Evolutionary conservation across 2,329 filamentous ascomycete species (phyloP).

Genomic region (Fusarium nodosum): DNA sequence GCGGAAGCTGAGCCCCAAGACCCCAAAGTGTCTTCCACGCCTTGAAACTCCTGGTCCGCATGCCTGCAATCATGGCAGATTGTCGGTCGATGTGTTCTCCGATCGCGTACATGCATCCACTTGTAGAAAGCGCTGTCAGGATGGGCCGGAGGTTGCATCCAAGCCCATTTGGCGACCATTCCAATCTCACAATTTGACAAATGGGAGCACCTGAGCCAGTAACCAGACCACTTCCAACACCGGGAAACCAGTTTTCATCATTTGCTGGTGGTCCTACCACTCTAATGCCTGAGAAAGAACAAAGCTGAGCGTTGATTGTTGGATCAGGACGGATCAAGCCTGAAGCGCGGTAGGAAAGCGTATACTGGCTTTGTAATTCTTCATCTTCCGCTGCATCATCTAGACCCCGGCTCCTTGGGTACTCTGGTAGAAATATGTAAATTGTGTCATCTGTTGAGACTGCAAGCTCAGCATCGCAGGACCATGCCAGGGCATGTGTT

Average conservation of each 20-base stretch:
- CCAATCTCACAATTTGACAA: conserved; percentile 67
- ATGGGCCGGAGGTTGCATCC: conserved; percentile 67
- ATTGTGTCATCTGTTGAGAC: conserved; percentile 69
- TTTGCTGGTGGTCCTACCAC: conserved; percentile 48
- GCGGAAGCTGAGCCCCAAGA: conserved; percentile 64
- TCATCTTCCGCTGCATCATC: conserved; percentile 50
- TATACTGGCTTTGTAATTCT: conserved; percentile 53
- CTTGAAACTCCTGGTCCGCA: conserved; percentile 58
- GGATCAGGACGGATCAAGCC: conserved; percentile 57
- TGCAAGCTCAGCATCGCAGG: conserved; percentile 69
- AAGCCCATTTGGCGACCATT: conserved; percentile 71
- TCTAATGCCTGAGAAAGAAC: conserved; percentile 54
- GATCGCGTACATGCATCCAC: conserved; percentile 64
- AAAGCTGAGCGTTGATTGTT: conserved; percentile 63
- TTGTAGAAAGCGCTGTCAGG: conserved; percentile 64
- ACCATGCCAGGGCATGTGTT: conserved; percentile 64
- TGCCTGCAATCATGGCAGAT: conserved; percentile 49
- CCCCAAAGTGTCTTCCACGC: conserved; percentile 70
- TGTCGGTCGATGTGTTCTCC: conserved; percentile 60
- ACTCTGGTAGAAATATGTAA: conserved; percentile 65
- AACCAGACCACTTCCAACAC: conserved; percentile 62
- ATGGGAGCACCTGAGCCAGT: conserved; percentile 64
- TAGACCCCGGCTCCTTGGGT: conserved; percentile 45
- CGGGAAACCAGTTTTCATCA: conserved; percentile 54
- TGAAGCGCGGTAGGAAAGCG: conserved; percentile 52